Evolutionary conservation across 768 basidiomycete species (phyloP).

Genomic region (Hericium erinaceus): DNA sequence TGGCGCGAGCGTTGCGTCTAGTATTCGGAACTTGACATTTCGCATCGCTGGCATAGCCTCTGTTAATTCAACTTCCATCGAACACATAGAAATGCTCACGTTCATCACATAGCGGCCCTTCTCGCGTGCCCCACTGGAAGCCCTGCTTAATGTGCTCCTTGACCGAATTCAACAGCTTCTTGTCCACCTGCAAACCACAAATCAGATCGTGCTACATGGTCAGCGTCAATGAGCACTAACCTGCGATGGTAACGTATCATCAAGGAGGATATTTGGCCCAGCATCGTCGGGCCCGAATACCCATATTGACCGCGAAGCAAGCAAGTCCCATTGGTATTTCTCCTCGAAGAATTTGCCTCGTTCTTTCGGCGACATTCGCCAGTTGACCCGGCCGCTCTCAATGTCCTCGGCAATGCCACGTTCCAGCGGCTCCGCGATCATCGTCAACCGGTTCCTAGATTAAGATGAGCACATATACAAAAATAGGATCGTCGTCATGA

Average conservation of each 20-base stretch:
- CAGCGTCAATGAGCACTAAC: too few relatives aligned
- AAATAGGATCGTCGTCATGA: not conserved
- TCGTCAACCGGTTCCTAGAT: conserved; percentile 88
- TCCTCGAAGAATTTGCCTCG: conserved; percentile 93
- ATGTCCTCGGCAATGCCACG: conserved; percentile 94
- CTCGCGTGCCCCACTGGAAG: conserved; percentile 98
- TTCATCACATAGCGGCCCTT: conserved; percentile 97
- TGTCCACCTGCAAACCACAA: conserved; percentile 58
- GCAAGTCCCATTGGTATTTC: conserved; percentile 96
- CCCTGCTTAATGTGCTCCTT: conserved; percentile 97
- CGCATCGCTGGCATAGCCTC: conserved; percentile 66
- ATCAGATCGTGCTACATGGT: too few relatives aligned
- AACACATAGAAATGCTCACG: conserved; percentile 50
- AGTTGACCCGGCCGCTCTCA: conserved; percentile 85
- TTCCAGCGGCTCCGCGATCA: conserved; percentile 98
- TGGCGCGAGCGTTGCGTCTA: conserved; percentile 86
- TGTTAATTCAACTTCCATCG: conserved; percentile 1
- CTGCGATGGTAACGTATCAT: conserved; percentile 94
- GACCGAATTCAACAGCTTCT: conserved; percentile 80
- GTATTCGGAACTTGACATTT: conserved; percentile 94
- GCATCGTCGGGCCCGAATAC: conserved; percentile 97
- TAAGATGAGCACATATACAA: conserved; percentile 10
- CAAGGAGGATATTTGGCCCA: conserved; percentile 87
- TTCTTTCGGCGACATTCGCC: conserved; percentile 93
- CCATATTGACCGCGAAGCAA: conserved; percentile 98